Conservation (phyloP, 2,329 filamentous ascomycete genomes). For the Colletotrichum aenigma region DNA sequence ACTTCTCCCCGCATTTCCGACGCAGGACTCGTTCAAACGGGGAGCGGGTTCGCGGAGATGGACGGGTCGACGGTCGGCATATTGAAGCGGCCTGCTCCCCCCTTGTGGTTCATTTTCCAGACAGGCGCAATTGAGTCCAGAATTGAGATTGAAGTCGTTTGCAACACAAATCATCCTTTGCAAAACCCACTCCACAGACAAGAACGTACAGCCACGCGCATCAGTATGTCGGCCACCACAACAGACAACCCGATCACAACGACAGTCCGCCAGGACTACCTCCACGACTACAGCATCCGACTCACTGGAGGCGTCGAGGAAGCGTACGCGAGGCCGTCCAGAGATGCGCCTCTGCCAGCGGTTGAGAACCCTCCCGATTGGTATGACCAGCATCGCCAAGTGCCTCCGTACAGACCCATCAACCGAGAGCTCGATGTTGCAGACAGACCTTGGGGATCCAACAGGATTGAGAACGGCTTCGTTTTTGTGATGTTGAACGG, state of each 20-base stretch:
- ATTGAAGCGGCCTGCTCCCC: slow-evolving; percentile 1
- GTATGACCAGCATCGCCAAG: slow-evolving; percentile 23
- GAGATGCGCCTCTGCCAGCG: not conserved
- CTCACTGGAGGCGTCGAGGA: slow-evolving; percentile 14
- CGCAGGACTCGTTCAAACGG: not conserved
- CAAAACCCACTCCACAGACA: not conserved
- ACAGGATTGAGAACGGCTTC: slow-evolving; percentile 22
- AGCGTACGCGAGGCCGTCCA: slow-evolving; percentile 5
- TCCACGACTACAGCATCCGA: slow-evolving; percentile 17
- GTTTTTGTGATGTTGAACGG: slow-evolving; percentile 28
- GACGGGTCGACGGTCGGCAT: slow-evolving; percentile 9
- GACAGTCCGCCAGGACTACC: not conserved
- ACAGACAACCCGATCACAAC: slow-evolving; percentile 9
- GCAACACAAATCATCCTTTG: not conserved
- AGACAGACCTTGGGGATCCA: slow-evolving; percentile 22
- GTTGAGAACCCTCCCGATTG: slow-evolving; percentile 22
- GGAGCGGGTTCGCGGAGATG: not conserved
- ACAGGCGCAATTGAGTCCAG: not conserved
- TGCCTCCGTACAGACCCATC: slow-evolving; percentile 26
- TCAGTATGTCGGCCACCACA: slow-evolving; percentile 6
- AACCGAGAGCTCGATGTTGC: slow-evolving; percentile 22
- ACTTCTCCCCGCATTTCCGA: slow-evolving; percentile 3
- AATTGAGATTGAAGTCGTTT: not conserved
- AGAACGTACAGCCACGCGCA: not conserved
- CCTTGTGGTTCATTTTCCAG: not conserved